phyloP scores from a whole-genome alignment of 2,329 filamentous ascomycete species.

The Furcasterigmium sp. region DNA sequence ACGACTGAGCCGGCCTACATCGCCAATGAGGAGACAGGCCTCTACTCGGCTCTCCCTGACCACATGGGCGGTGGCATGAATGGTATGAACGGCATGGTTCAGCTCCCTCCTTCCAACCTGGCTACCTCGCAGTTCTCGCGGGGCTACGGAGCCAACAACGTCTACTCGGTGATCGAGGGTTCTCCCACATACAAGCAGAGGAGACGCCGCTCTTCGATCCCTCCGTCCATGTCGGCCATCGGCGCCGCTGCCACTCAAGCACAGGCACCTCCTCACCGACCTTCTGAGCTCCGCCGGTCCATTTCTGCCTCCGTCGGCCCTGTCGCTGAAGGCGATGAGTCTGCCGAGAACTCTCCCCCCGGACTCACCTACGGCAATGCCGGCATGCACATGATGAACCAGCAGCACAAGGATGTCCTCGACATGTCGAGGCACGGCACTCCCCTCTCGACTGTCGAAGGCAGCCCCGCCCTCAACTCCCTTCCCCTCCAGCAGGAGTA shows the following conservation, averaged over 20 bases:
- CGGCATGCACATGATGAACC: slow-evolving; percentile 54
- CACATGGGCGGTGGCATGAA: slow-evolving; percentile 68
- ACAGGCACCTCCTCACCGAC: slow-evolving; percentile 62
- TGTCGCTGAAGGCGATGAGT: slow-evolving; percentile 74
- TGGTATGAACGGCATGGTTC: slow-evolving; percentile 82
- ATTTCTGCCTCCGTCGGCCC: slow-evolving; percentile 84
- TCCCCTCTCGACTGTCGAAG: slow-evolving; percentile 79
- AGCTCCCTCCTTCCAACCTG: slow-evolving; percentile 81
- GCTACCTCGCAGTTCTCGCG: slow-evolving; percentile 74
- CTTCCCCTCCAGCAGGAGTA: slow-evolving; percentile 67
- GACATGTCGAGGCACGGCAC: slow-evolving; percentile 87
- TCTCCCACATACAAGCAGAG: slow-evolving; percentile 99
- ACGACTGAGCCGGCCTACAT: slow-evolving; percentile 92
- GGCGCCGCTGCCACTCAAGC: slow-evolving; percentile 57
- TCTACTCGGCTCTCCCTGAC: slow-evolving; percentile 93
- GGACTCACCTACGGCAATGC: slow-evolving; percentile 69
- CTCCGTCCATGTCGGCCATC: slow-evolving; percentile 66
- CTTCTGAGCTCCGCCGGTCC: slow-evolving; percentile 86
- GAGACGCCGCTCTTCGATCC: slow-evolving; percentile 86
- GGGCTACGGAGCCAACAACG: slow-evolving; percentile 67
- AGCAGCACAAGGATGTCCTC: slow-evolving; percentile 73
- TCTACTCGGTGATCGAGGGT: slow-evolving; percentile 94
- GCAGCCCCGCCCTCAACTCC: slow-evolving; percentile 69
- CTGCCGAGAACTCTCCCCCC: slow-evolving; percentile 72
- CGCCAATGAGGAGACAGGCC: slow-evolving; percentile 92